Conservation (phyloP, 495 filamentous ascomycete species). For the Podospora anserina region DNA sequence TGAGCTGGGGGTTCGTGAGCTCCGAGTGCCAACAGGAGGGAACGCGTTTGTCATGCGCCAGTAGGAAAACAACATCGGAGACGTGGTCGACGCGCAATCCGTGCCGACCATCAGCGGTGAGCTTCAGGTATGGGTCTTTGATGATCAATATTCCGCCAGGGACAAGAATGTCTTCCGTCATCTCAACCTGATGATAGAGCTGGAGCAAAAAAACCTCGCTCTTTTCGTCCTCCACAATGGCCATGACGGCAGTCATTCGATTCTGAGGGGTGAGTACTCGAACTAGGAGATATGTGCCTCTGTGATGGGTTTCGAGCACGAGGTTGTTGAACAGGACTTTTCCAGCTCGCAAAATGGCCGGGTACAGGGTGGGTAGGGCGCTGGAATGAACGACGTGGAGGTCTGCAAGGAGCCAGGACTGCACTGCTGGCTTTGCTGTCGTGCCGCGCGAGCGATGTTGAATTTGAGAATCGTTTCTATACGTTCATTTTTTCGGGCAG, state of each 20-base stretch:
- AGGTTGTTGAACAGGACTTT: slow-evolving; percentile 9
- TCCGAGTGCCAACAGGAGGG: neutral
- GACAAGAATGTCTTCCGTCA: slow-evolving; percentile 9
- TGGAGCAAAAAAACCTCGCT: slow-evolving; percentile 38
- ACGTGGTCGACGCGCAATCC: slow-evolving; percentile 51
- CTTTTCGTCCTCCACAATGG: slow-evolving; percentile 49
- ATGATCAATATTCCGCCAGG: slow-evolving; percentile 39
- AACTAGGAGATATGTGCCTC: slow-evolving; percentile 41
- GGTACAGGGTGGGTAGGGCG: neutral
- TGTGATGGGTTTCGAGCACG: slow-evolving; percentile 48
- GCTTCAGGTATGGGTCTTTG: slow-evolving; percentile 55
- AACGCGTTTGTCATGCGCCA: neutral
- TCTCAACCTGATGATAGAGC: slow-evolving; percentile 42
- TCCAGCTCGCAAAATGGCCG: neutral
- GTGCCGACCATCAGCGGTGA: slow-evolving; percentile 36
- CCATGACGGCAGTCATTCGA: slow-evolving; percentile 37
- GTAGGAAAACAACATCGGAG: neutral
- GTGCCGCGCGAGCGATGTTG: neutral
- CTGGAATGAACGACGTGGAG: neutral
- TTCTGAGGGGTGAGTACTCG: slow-evolving; percentile 38
- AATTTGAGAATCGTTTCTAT: neutral
- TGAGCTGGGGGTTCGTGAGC: neutral
- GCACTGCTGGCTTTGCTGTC: neutral
- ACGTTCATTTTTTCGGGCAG: neutral
- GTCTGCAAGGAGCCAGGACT: neutral